Evolutionary conservation across 352 stramenopile genomes (phyloP).

Genomic region (Phytopythium boreale): DNA sequence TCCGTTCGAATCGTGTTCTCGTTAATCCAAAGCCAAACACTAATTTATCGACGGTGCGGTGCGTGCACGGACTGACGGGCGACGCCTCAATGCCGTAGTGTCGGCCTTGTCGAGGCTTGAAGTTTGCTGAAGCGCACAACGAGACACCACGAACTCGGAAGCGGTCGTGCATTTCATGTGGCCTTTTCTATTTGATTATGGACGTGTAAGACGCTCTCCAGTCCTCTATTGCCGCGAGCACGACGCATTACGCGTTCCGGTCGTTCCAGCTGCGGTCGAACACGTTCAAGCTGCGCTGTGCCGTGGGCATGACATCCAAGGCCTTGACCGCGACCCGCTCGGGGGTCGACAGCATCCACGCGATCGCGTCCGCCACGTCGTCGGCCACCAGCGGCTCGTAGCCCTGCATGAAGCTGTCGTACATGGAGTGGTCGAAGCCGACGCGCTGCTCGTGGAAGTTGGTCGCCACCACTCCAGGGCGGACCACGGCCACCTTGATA

Average conservation of each 20-base stretch:
- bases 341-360: slow-evolving; percentile 23
- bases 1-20: background rate
- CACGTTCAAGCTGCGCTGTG: slow-evolving; percentile 26
- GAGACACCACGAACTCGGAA: no score
- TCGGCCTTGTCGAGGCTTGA: no score
- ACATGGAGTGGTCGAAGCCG: slow-evolving; percentile 18
- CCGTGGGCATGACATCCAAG: slow-evolving; percentile 21
- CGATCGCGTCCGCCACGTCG: slow-evolving; percentile 23
- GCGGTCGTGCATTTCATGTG: no score
- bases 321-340: slow-evolving; percentile 24
- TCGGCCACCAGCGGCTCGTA: slow-evolving; percentile 27
- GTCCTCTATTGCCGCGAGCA: no score
- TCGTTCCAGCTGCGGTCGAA: slow-evolving; percentile 25
- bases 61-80: no score
- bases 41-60: no score
- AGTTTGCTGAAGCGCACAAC: no score
- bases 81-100: no score
- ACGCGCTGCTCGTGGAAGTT: slow-evolving; percentile 33
- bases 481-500: slow-evolving; percentile 28
- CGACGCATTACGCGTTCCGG: slow-evolving; percentile 11
- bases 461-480: slow-evolving; percentile 23
- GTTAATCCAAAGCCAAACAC: no score
- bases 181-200: no score
- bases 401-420: slow-evolving; percentile 24
- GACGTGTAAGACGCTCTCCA: no score